Base-by-base conservation (phyloP, 768 basidiomycete genomes). In the Xerocomellus intermedius region DNA sequence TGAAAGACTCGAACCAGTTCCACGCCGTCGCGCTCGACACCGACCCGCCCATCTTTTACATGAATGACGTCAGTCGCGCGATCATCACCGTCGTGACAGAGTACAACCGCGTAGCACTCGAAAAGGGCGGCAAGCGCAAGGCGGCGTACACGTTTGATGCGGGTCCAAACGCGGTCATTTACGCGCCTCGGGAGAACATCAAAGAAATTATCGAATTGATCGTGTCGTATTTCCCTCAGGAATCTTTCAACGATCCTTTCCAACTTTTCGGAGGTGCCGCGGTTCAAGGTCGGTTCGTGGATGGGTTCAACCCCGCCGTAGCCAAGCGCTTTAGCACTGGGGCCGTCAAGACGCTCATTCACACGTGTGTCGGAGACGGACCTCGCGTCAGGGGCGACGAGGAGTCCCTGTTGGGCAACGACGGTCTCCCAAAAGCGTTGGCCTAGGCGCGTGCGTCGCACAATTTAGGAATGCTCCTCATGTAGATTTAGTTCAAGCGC, bases 61-160 rank as follows among this genome's bases (percentile, higher is more conserved):
- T 99, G 85, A 98, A 98, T 77, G 97, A 99, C 73, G 92, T 96
- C 64, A 89, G 86, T 53, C 82, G 90, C n/a, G 73, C 91, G n/a
- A 92, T 99, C 74, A 92, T 99, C 68, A 78, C 86, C 7, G 73
- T 98, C 66, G 80, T 99, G 61, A 87, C 89, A 39, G 97, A 98
- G 74, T 86, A 94, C 77, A 99, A 99, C 75, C 84, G 95, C 19
- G 77, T 91, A 21, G 77, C 84, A 2, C 73, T 87, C 35, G 85
- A 76, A 54, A 73, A 56, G 69, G 82, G 71, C 43, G 76, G 78
- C 2, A 81, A 82, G 49, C 76, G 84, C 70, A 85, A 90, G 66
- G 97, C 94, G 0, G 97, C 96, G 39, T 99, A 99, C 74, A 99
- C 97, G n/a, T 98, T 89, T 68, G 97, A 99, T 65, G 97, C 97